phyloP scores from a whole-genome alignment of 2,329 filamentous ascomycete genomes.

The Calonectria henricotiae region DNA sequence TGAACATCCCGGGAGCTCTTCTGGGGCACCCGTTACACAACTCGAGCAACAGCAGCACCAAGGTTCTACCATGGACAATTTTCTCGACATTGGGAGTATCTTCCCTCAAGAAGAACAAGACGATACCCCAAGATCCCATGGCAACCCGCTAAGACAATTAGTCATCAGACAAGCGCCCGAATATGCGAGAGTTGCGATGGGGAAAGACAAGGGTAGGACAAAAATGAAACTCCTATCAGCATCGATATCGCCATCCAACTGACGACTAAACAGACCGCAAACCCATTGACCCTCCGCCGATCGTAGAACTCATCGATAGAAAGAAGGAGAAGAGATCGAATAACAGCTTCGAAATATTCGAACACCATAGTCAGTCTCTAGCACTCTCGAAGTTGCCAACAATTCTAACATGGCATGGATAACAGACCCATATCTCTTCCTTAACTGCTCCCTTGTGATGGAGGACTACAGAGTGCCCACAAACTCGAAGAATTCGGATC shows the following conservation, averaged over 20 bases:
- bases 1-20: slow-evolving; percentile 14
- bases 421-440: slow-evolving; percentile 67
- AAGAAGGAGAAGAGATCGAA: slow-evolving; percentile 39
- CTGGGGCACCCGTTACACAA: slow-evolving; percentile 12
- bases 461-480: slow-evolving; percentile 61
- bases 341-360: slow-evolving; percentile 35
- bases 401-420: slow-evolving; percentile 45
- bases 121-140: neutral
- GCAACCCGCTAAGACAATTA: neutral
- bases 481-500: slow-evolving; percentile 50
- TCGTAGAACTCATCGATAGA: slow-evolving; percentile 76
- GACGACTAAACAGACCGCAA: slow-evolving; percentile 77
- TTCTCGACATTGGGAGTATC: neutral
- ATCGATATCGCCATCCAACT: neutral
- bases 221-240: slow-evolving; percentile 24
- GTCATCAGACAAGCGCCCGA: slow-evolving; percentile 26
- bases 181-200: slow-evolving; percentile 32
- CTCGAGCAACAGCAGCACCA: slow-evolving; percentile 9
- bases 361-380: slow-evolving; percentile 47
- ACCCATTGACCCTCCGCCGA: slow-evolving; percentile 89
- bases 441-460: slow-evolving; percentile 63
- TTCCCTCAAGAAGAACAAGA: neutral
- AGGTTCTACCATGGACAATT: neutral
- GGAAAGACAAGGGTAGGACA: slow-evolving; percentile 35
- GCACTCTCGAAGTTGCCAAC: neutral